Percentiles rank a stretch among this genome's conserved stretches.
Conservation (phyloP, 805 yeast genomes). For the Ogataea salicorniae region DNA sequence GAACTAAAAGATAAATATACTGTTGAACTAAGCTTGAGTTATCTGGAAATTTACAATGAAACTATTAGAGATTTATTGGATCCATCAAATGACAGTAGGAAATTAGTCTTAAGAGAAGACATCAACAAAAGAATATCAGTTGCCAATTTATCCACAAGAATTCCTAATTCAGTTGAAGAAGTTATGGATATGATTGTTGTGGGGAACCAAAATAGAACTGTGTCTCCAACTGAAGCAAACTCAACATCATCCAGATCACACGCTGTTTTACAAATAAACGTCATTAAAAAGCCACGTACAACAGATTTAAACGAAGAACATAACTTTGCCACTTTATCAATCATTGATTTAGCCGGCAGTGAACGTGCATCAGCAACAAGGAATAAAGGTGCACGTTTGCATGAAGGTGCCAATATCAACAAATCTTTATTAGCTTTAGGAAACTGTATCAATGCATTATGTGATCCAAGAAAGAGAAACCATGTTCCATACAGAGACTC, state of each 20-base stretch:
- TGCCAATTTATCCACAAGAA: constrained; percentile 60
- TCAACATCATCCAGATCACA: constrained; percentile 89
- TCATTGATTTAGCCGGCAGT: constrained; percentile 92
- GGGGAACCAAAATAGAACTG: constrained; percentile 75
- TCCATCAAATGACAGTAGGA: constrained; percentile 38
- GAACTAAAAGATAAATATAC: constrained; percentile 46
- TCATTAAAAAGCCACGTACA: constrained; percentile 51
- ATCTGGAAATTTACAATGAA: constrained; percentile 88
- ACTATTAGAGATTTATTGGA: constrained; percentile 73
- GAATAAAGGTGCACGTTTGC: constrained; percentile 73
- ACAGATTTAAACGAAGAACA: constrained; percentile 64
- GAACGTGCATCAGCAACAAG: constrained; percentile 89
- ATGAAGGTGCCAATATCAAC: constrained; percentile 93
- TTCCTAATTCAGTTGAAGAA: constrained; percentile 58
- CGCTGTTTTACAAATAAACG: constrained; percentile 81
- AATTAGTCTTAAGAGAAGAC: constrained; percentile 65
- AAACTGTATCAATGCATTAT: constrained; percentile 87
- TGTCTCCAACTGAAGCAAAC: constrained; percentile 88
- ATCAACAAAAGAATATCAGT: constrained; percentile 60
- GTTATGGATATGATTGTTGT: constrained; percentile 70
- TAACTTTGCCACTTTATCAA: constrained; percentile 73
- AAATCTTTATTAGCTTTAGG: constrained; percentile 85
- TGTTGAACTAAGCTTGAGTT: constrained; percentile 62
- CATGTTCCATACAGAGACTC: constrained; percentile 93
- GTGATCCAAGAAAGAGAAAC: constrained; percentile 59